Evolutionary conservation across 1,139 yeast species (phyloP), one percentile per base, ranked within the genome.

Genomic region (Suhomyces coccinellae): DNA sequence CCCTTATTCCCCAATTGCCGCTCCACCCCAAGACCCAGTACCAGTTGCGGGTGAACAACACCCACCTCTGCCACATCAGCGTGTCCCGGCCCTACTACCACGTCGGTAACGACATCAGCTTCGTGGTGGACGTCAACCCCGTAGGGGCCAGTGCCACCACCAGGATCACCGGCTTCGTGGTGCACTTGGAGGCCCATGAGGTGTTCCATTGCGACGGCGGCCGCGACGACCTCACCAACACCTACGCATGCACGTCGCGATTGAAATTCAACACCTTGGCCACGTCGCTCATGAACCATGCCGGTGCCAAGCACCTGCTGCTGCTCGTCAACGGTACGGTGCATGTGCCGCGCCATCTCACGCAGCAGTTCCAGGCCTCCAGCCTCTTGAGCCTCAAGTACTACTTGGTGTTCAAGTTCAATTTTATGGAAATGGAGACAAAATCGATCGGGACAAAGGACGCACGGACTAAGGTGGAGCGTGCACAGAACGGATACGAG

Each of bases 51-150:
- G 71, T 71, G 20, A 71, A 72, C 48, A 59, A 60, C 42, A 54
- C 57, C 31, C 59, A 62, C 20, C 54, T 73, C 26, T 73, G 79
- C 50, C 50, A 57, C n/a, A 58, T 73, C 12, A 56, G 59, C 10
- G 45, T 67, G n/a, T 59, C 73, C 2, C 74, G 75, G 50, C 71
- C 78, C 1, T 72, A 72, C 48, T 80, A 70, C 52, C 76, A 74
- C 43, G 52, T 74, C 10, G 80, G 83, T 1, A 84, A 80, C 32
- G 78, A 75, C 45, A 63, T 79, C 9, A 68, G 68, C 46, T 63
- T 77, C 36, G 57, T 63, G 5, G 50, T 54, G 8, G 62, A 67
- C 39, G 50, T 61, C 17, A 56, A 52, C 40, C 62, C 63, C 2
- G 44, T 43, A 7, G 56, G 52, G 11, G 45, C 41, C 11, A 46